phyloP scores from a whole-genome alignment of 306 rosid species.

The Adenanthera pavonina region DNA sequence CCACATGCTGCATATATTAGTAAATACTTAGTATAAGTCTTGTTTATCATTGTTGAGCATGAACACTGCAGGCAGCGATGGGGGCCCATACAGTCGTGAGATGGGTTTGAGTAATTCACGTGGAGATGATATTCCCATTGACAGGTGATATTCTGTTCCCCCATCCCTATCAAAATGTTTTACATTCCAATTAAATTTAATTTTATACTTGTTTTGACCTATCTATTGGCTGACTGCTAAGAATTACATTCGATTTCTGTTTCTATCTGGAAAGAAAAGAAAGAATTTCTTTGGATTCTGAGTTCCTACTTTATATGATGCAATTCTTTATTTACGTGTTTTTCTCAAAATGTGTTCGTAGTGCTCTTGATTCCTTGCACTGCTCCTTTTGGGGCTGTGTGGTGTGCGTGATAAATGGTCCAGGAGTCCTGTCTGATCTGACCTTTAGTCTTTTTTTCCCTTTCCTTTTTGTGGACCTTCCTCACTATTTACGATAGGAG shows the following conservation, averaged over 20 bases:
- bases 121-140: slow-evolving; percentile 58
- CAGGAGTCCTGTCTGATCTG: not conserved
- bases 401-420: not conserved
- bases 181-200: not conserved
- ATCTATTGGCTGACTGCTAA: not conserved
- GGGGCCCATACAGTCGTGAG: slow-evolving; percentile 53
- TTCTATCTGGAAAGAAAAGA: not conserved
- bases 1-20: not conserved
- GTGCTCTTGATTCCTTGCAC: no score
- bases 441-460: not conserved
- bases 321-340: not conserved
- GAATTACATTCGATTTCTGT: not conserved
- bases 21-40: not conserved
- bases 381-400: not conserved
- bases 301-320: slow-evolving; percentile 10
- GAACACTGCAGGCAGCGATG: slow-evolving; percentile 64
- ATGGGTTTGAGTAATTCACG: slow-evolving; percentile 60
- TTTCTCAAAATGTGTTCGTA: not conserved
- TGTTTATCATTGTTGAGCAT: slow-evolving; percentile 22
- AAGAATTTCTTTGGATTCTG: not conserved
- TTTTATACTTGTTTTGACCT: not conserved
- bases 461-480: not conserved
- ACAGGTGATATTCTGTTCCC: slow-evolving; percentile 45
- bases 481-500: not conserved
- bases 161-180: not conserved